A percentile compares a stretch with the other conserved stretches of the same genome.
Conservation (phyloP, 2,329 filamentous ascomycete genomes). For the Microcyclospora pomicola region DNA sequence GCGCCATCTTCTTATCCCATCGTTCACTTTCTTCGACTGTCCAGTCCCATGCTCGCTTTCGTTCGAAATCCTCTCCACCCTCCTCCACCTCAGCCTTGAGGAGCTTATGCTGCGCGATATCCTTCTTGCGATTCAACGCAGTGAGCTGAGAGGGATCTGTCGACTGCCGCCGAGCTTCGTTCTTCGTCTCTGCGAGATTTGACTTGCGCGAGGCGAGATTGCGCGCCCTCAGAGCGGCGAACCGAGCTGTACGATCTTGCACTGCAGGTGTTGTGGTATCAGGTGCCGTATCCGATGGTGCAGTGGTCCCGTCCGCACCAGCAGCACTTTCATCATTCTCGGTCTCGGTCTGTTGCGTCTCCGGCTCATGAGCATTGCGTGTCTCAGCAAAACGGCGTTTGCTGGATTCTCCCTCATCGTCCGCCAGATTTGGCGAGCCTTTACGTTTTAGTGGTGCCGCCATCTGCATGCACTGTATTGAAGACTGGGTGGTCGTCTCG, state of each 20-base stretch:
- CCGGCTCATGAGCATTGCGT: not conserved
- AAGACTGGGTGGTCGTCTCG: too few relatives aligned
- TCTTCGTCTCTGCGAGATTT: conserved; percentile 73
- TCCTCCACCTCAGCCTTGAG: conserved; percentile 83
- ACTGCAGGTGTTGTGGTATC: conserved; percentile 22
- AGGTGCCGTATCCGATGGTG: conserved; percentile 14
- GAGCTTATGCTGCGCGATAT: conserved; percentile 80
- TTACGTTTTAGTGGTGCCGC: conserved; percentile 23
- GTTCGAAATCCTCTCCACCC: conserved; percentile 81
- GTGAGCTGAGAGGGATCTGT: conserved; percentile 65
- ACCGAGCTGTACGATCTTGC: conserved; percentile 59
- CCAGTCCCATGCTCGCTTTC: conserved; percentile 98
- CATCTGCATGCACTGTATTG: conserved; percentile 6
- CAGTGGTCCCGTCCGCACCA: conserved; percentile 5
- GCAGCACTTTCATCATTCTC: conserved; percentile 5
- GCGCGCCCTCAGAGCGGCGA: conserved; percentile 75
- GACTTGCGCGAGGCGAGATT: conserved; percentile 41
- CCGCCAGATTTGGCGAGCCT: conserved; percentile 21
- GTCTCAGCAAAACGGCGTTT: conserved; percentile 24
- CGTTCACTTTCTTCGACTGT: conserved; percentile 85
- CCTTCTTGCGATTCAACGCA: conserved; percentile 70
- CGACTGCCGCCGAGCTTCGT: conserved; percentile 65
- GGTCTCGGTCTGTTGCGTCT: not conserved
- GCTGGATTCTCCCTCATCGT: conserved; percentile 16
- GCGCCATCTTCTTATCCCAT: conserved; percentile 83